phyloP scores from a whole-genome alignment of 768 basidiomycete species.

The Suillus tomentosus region DNA sequence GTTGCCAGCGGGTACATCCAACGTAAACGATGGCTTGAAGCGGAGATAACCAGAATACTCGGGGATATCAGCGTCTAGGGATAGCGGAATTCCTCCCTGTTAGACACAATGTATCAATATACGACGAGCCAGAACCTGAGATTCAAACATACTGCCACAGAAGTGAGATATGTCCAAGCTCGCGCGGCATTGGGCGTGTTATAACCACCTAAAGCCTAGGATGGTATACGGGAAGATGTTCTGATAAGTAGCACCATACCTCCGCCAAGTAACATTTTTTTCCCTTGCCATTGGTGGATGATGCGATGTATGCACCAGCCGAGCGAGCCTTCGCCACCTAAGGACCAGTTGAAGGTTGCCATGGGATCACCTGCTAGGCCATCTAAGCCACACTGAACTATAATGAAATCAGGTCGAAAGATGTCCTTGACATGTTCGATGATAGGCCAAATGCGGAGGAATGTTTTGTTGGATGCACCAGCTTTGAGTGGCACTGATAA shows the following conservation, averaged over 20 bases:
- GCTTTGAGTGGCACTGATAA: slow-evolving; percentile 76
- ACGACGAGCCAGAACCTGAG: not conserved
- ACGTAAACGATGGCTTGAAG: slow-evolving; percentile 80
- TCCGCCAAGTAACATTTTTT: slow-evolving; percentile 74
- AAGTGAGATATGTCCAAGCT: slow-evolving; percentile 84
- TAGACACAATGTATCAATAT: slow-evolving; percentile 2
- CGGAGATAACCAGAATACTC: slow-evolving; percentile 72
- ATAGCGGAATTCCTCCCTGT: slow-evolving; percentile 57
- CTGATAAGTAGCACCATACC: slow-evolving; percentile 42
- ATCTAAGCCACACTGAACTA: slow-evolving; percentile 88
- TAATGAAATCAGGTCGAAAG: slow-evolving; percentile 75
- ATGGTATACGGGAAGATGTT: slow-evolving; percentile 12
- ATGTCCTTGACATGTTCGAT: slow-evolving; percentile 60
- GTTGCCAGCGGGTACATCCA: slow-evolving; percentile 74
- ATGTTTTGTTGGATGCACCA: slow-evolving; percentile 70
- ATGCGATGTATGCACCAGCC: slow-evolving; percentile 65
- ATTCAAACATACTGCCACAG: slow-evolving; percentile 58
- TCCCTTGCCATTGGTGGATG: slow-evolving; percentile 56
- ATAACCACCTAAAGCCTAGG: slow-evolving; percentile 70
- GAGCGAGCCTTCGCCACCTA: slow-evolving; percentile 61
- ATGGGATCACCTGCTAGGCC: slow-evolving; percentile 85
- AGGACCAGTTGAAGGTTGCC: slow-evolving; percentile 69
- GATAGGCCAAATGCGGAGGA: slow-evolving; percentile 61
- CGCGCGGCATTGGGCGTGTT: slow-evolving; percentile 80
- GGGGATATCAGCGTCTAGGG: slow-evolving; percentile 67